Base-by-base conservation (phyloP, 208 protist genomes). In the Trypanosoma avium region DNA sequence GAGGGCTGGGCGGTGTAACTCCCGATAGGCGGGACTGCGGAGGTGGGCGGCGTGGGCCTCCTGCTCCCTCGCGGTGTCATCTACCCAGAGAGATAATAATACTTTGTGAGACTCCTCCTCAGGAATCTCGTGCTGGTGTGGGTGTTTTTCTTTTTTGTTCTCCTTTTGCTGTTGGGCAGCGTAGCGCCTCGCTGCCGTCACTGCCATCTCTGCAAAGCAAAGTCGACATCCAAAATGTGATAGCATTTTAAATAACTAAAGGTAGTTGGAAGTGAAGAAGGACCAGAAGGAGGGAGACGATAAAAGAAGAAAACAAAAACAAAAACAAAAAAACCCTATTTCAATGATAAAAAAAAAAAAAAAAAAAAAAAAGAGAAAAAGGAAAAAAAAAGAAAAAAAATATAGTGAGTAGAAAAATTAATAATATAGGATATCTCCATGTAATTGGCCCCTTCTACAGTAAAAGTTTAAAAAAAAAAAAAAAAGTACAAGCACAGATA, bases 1-100 rank as follows among this genome's bases (percentile, higher is more conserved):
- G 27, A 90, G 53, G 0, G 92, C 84, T 3, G 88, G 82, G 17
- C 88, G 81, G 67, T 97, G 92, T 53, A 97, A 71, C 73, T 96
- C 87, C 46, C 73, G 74, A 70, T 96, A 96, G 22, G 73, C 90
- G 4, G 82, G 65, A 47, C 86, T 93, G 9, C 56, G 60, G 27
- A 82, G 35, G 70, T 94, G 90, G 19, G 61, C 72, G 62, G 70
- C 56, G 4, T 84, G 57, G 15, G 82, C 79, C 67, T 61, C 53
- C 50, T 58, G 46, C 15, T 70, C 77, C 0, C 57, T 65, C 2
- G 62, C 76, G 15, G 76, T 82, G 63, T 94, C 87, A 50, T 96
- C 90, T 57, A 92, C 81, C 88, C 90, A 96, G 19, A 91, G 59
- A 30, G 61, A 12, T 6, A 7, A 15, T 35, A 17, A 12, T 24